Conservation (phyloP, 164 flowering plant genomes). For the Vitis riparia region DNA sequence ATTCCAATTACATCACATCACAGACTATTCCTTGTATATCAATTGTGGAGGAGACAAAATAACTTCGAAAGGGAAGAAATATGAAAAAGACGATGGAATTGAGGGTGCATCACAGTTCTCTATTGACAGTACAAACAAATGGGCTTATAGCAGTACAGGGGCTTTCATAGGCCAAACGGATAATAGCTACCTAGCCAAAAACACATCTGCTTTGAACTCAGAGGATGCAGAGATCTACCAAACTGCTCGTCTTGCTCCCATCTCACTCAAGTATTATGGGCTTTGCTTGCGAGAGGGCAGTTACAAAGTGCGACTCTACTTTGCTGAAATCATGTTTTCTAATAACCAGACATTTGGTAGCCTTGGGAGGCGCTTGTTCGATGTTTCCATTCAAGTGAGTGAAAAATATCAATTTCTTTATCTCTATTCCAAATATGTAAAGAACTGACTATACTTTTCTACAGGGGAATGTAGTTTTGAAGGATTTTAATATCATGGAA, state of each 20-base stretch:
- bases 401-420: neutral
- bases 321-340: slow-evolving; percentile 72
- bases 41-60: slow-evolving; percentile 63
- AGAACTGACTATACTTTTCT: neutral
- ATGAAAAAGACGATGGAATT: too few species aligned
- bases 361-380: slow-evolving; percentile 72
- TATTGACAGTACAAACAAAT: too few species aligned
- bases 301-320: slow-evolving; percentile 66
- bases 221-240: too few species aligned
- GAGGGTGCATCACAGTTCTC: too few species aligned
- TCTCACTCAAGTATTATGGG: slow-evolving; percentile 35
- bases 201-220: too few species aligned
- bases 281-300: slow-evolving; percentile 48
- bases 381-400: slow-evolving; percentile 77
- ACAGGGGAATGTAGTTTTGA: slow-evolving; percentile 25
- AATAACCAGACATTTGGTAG: slow-evolving; percentile 45
- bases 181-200: too few species aligned
- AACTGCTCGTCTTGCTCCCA: too few species aligned
- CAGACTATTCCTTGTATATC: slow-evolving; percentile 65
- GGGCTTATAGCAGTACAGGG: too few species aligned
- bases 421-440: neutral
- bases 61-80: too few species aligned
- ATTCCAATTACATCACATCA: slow-evolving; percentile 6
- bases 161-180: too few species aligned
- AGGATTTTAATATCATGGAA: slow-evolving; percentile 57